Percentiles rank a stretch among this genome's conserved stretches.
phyloP scores from a whole-genome alignment of 164 flowering plant genomes.

The Tinospora cordifolia region DNA sequence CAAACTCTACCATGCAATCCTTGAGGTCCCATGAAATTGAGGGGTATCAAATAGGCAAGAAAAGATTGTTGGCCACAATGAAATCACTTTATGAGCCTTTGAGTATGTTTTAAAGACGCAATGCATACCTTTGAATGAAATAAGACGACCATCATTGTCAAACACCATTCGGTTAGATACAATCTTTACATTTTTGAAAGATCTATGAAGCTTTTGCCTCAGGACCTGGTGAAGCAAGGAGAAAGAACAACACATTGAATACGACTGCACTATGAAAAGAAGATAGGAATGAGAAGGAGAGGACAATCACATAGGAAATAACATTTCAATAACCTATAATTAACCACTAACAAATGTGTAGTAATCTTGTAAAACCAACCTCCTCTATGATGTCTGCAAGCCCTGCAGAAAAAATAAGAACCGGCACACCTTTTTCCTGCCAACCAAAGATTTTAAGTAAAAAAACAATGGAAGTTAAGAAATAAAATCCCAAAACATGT shows the following conservation, averaged over 20 bases:
- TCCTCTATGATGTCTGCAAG: conserved; percentile 97
- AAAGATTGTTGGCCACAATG: too few relatives aligned
- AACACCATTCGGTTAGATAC: conserved; percentile 85
- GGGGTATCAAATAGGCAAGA: neutral
- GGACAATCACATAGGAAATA: neutral
- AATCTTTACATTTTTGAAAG: conserved; percentile 72
- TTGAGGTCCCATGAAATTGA: neutral
- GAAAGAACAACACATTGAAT: neutral
- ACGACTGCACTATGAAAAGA: neutral
- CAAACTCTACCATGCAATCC: neutral
- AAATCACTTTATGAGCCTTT: too few relatives aligned
- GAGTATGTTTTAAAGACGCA: neutral
- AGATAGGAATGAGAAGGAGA: neutral
- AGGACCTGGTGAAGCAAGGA: conserved; percentile 45
- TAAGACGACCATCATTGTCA: conserved; percentile 51
- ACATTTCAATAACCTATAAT: neutral
- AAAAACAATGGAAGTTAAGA: conserved; percentile 6
- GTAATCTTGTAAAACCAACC: conserved; percentile 34
- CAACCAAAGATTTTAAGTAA: conserved; percentile 9
- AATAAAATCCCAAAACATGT: neutral
- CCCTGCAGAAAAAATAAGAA: conserved; percentile 93
- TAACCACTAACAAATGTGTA: neutral
- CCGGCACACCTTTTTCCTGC: conserved; percentile 77
- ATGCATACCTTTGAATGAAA: conserved; percentile 71
- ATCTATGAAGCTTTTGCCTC: conserved; percentile 74